These are phyloP conservation scores for Geotrichum europaeum DNA, from an alignment of 1,139 yeast species.

Conservation along the genomic window DNA sequence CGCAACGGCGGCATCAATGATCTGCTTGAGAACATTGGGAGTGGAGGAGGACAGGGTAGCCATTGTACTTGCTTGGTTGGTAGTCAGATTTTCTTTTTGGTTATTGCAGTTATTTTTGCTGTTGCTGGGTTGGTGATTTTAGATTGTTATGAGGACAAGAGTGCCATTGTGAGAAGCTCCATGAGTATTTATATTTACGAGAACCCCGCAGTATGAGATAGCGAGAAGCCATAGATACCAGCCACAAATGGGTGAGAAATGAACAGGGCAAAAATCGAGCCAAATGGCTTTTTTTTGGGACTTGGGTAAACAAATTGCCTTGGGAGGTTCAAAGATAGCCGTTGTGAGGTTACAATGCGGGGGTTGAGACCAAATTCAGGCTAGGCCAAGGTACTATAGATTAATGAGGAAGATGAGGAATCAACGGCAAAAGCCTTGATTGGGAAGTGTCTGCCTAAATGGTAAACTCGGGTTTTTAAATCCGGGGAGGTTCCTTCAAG, in stretches of 20 bases:
- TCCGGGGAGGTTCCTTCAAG: no score
- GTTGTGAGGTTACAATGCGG: no score
- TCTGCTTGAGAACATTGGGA: constrained; percentile 1
- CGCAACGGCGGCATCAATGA: constrained; percentile 12
- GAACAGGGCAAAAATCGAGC: background rate
- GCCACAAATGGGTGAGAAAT: background rate
- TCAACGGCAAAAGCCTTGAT: no score
- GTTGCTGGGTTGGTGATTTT: background rate
- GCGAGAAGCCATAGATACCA: background rate
- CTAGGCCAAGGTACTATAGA: no score
- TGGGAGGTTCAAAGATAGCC: no score
- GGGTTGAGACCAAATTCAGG: no score
- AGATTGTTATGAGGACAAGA: background rate
- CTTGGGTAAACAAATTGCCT: no score
- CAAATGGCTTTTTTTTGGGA: background rate
- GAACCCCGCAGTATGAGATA: background rate
- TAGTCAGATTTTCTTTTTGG: background rate
- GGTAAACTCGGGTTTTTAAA: no score
- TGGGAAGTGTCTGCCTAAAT: no score
- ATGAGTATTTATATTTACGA: background rate
- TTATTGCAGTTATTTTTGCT: background rate
- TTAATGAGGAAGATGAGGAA: no score
- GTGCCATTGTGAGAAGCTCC: background rate
- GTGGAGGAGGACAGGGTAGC: constrained; percentile 14
- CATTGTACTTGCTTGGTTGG: constrained; percentile 4